Conservation (phyloP, 1,139 yeast genomes). For the Hyphopichia buzzinii region DNA sequence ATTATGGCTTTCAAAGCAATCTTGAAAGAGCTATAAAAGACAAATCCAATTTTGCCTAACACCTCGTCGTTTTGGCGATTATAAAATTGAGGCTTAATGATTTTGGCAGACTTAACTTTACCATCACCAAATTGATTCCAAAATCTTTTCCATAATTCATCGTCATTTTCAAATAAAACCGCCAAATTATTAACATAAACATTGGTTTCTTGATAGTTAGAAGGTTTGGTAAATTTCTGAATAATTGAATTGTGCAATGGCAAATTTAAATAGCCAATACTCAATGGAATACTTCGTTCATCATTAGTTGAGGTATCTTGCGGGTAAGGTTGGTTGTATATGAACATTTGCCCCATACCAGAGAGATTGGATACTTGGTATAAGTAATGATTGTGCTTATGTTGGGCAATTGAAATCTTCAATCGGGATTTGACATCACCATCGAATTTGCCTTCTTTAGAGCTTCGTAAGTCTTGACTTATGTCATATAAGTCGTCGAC, state of each 20-base stretch:
- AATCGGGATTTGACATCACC: conserved; percentile 10
- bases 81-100: conserved; percentile 44
- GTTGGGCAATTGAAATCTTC: conserved; percentile 36
- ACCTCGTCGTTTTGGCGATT: conserved; percentile 15
- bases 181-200: conserved; percentile 57
- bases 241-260: conserved; percentile 8
- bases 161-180: conserved; percentile 37
- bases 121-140: conserved; percentile 39
- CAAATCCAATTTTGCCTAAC: conserved; percentile 43
- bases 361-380: conserved; percentile 13
- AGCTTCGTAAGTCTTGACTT: conserved; percentile 8
- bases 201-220: conserved; percentile 56
- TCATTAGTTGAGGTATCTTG: neutral
- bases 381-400: conserved; percentile 37
- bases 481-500: conserved; percentile 14
- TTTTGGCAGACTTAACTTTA: conserved; percentile 41
- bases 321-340: conserved; percentile 3
- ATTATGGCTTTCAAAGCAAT: conserved; percentile 42
- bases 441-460: conserved; percentile 4
- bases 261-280: conserved; percentile 8
- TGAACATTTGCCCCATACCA: conserved; percentile 7
- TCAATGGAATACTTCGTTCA: neutral
- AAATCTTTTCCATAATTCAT: conserved; percentile 36
- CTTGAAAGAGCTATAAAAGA: conserved; percentile 35
- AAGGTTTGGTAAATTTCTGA: conserved; percentile 16